These are phyloP conservation scores for Pisolithus marmoratus DNA, from an alignment of 768 basidiomycete species.

Conservation along the genomic window DNA sequence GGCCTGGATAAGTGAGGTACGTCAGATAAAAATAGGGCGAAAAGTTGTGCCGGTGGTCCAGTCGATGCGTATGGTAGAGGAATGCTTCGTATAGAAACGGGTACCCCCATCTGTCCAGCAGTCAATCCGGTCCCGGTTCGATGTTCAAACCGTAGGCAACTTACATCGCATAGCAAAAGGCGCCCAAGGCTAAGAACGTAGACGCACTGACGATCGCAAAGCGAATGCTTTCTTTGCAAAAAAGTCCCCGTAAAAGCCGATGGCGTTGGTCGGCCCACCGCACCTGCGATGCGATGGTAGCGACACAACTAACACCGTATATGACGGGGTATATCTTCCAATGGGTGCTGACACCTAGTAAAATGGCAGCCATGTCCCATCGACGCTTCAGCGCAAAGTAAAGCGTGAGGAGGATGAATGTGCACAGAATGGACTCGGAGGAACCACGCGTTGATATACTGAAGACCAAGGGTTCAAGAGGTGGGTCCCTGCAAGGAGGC, in stretches of 20 bases:
- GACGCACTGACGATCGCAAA: constrained; percentile 68
- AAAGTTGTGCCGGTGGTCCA: constrained; percentile 98
- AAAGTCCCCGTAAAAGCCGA: constrained; percentile 31
- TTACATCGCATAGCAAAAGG: constrained; percentile 69
- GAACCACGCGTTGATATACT: constrained; percentile 97
- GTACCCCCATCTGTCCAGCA: constrained; percentile 74
- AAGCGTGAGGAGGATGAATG: constrained; percentile 70
- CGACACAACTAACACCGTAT: constrained; percentile 74
- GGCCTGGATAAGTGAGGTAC: constrained; percentile 73
- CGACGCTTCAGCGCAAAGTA: constrained; percentile 50
- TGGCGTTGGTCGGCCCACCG: constrained; percentile 15
- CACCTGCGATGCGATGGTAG: constrained; percentile 20
- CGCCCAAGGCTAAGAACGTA: constrained; percentile 61
- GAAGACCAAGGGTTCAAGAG: constrained; percentile 92
- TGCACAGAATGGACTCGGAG: constrained; percentile 82
- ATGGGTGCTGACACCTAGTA: constrained; percentile 80
- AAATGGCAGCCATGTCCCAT: constrained; percentile 63
- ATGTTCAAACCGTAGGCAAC: constrained; percentile 24
- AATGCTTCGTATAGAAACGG: constrained; percentile 91
- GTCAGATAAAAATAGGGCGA: constrained; percentile 96
- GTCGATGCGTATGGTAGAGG: constrained; percentile 84
- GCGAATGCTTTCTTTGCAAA: constrained; percentile 48
- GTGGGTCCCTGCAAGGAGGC: constrained; percentile 62
- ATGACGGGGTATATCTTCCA: constrained; percentile 98
- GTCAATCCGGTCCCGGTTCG: not conserved